Percentiles rank a stretch among this genome's conserved stretches.
Evolutionary conservation across 805 yeast genomes (phyloP).

Genomic region (Spathaspora boniae): DNA sequence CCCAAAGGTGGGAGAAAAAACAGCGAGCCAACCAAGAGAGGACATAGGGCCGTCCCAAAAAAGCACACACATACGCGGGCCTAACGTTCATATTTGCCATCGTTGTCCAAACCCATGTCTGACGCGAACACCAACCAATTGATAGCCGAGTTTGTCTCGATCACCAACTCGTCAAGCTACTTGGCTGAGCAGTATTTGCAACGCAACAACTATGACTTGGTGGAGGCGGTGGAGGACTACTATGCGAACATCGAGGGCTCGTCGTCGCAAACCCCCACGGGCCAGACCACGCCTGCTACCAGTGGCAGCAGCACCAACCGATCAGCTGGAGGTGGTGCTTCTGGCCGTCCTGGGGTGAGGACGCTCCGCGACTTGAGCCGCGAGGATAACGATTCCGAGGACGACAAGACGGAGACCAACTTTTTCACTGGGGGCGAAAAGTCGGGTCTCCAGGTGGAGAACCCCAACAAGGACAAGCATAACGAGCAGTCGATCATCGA

Average conservation of each 20-base stretch:
- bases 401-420: slow-evolving; percentile 50
- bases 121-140: slow-evolving; percentile 17
- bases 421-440: slow-evolving; percentile 72
- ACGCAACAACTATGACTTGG: slow-evolving; percentile 34
- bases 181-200: slow-evolving; percentile 39
- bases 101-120: no score
- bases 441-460: slow-evolving; percentile 75
- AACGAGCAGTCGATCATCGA: slow-evolving; percentile 45
- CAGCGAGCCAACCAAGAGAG: no score
- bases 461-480: slow-evolving; percentile 47
- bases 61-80: no score
- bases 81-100: no score
- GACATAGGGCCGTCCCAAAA: no score
- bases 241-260: slow-evolving; percentile 18
- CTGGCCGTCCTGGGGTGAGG: slow-evolving; percentile 16
- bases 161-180: slow-evolving; percentile 31
- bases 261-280: slow-evolving; percentile 2
- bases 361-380: slow-evolving; percentile 39
- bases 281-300: not conserved
- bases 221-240: slow-evolving; percentile 40
- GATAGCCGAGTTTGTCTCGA: slow-evolving; percentile 33
- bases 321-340: not conserved
- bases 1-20: no score
- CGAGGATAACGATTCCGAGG: slow-evolving; percentile 39
- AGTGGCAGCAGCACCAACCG: slow-evolving; percentile 5